Evolutionary conservation across 108 stramenopile genomes (phyloP), one percentile per base, ranked within the genome.

Genomic region (Pinguiococcus pyrenoidosus): DNA sequence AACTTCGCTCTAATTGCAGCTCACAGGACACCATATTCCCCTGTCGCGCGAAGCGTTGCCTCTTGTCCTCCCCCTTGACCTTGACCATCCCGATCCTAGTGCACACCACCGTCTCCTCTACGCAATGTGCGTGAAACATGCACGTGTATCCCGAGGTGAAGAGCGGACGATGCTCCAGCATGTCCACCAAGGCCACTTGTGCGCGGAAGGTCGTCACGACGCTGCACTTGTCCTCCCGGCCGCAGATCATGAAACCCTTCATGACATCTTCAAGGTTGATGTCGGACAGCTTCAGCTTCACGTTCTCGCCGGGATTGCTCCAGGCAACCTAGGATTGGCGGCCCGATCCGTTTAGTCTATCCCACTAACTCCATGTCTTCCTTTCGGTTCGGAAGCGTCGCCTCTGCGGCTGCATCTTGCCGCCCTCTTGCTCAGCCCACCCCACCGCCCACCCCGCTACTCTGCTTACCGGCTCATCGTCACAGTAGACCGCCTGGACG

Each of bases 271-370:
- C 89, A 44, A 90, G 63, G 41, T 22, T 35, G 21, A 81, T 81
- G 24, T 22, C 25, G 24, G 59, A 77, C 9, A 99, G 56, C 64
- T 92, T 93, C 33, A 96, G 49, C 12, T 85, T 69, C 20, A 99
- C 84, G 71, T 96, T 99, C 55, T 99, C 96, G n/a, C 96, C 96
- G 10, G 96, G 93, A 65, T 87, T 77, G 13, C 92, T 87, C 36
- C 59, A 66, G 3, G 77, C 43, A n/a, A 85, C 75, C 24, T 55
- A n/a, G n/a, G n/a, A n/a, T n/a, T n/a, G n/a, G n/a, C n/a, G n/a
- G n/a, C n/a, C n/a, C n/a, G n/a, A n/a, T n/a, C n/a, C n/a, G n/a
- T n/a, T n/a, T n/a, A n/a, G n/a, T n/a, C n/a, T n/a, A n/a, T n/a
- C n/a, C n/a, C n/a, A n/a, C n/a, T n/a, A n/a, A n/a, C n/a, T n/a